Percentiles rank a stretch among this genome's conserved stretches.
Evolutionary conservation across 352 stramenopile genomes (phyloP).

Genomic region (Globisporangium paroecandrum): DNA sequence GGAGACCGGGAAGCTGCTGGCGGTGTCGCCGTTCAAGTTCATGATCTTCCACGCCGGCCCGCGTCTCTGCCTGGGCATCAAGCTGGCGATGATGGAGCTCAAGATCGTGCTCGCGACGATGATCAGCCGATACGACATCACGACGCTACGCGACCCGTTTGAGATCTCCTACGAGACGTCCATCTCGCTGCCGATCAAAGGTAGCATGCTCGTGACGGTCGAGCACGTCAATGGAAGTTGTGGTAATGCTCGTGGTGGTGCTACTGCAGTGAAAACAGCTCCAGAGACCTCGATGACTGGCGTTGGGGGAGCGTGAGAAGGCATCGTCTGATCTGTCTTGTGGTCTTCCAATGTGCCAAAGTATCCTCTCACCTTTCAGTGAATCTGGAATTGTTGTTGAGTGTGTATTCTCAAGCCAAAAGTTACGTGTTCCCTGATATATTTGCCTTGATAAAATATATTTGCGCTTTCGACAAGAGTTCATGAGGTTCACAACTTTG

Average conservation of each 20-base stretch:
- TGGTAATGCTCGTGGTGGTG: background rate
- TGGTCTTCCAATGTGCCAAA: too few relatives aligned
- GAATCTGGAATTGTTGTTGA: too few relatives aligned
- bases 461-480: too few relatives aligned
- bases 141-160: constrained; percentile 23
- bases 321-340: too few relatives aligned
- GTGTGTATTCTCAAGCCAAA: too few relatives aligned
- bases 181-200: constrained; percentile 41
- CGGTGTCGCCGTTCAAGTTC: constrained; percentile 63
- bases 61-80: constrained; percentile 58
- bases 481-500: too few relatives aligned
- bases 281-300: background rate
- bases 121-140: constrained; percentile 36
- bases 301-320: constrained; percentile 20
- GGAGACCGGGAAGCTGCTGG: constrained; percentile 26
- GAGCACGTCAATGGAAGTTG: constrained; percentile 12
- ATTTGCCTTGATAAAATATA: too few relatives aligned
- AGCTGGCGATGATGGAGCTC: constrained; percentile 58
- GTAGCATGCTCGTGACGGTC: constrained; percentile 25
- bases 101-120: constrained; percentile 48
- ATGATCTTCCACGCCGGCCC: constrained; percentile 61
- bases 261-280: background rate
- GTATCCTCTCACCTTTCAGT: too few relatives aligned
- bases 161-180: constrained; percentile 38
- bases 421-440: too few relatives aligned